Evolutionary conservation across 2,329 filamentous ascomycete genomes (phyloP).

Genomic region (Phaeosphaeriaceae sp.): DNA sequence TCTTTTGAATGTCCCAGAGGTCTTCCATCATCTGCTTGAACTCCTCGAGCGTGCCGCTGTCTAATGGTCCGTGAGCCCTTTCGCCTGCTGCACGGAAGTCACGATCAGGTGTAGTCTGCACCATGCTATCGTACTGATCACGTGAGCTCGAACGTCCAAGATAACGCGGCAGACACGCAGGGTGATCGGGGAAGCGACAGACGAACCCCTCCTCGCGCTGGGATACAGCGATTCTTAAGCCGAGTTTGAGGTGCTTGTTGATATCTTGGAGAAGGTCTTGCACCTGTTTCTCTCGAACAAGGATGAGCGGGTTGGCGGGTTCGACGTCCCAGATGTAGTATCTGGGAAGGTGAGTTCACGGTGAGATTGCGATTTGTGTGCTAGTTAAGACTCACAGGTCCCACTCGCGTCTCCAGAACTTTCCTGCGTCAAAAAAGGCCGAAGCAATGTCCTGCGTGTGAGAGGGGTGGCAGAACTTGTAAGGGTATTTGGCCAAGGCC

Average conservation of each 20-base stretch:
- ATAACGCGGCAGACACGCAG: constrained; percentile 71
- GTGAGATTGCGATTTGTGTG: constrained; percentile 19
- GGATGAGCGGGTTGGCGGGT: constrained; percentile 62
- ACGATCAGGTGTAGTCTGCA: constrained; percentile 21
- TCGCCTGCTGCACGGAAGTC: constrained; percentile 25
- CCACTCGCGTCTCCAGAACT: constrained; percentile 71
- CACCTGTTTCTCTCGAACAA: constrained; percentile 73
- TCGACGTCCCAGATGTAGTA: constrained; percentile 68
- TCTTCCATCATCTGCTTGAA: constrained; percentile 65
- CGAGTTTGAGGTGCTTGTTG: constrained; percentile 62
- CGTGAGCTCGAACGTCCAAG: constrained; percentile 64
- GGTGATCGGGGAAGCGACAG: constrained; percentile 66
- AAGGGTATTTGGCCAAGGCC: constrained; percentile 65
- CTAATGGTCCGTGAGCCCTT: constrained; percentile 32
- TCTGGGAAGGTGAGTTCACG: constrained; percentile 49
- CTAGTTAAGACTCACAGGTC: constrained; percentile 69
- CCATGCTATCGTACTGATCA: constrained; percentile 52
- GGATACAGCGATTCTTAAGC: constrained; percentile 65
- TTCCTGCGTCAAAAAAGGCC: constrained; percentile 63
- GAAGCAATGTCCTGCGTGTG: constrained; percentile 57
- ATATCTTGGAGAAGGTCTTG: constrained; percentile 68
- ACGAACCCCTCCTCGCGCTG: constrained; percentile 63
- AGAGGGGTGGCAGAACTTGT: constrained; percentile 62
- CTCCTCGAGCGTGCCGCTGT: constrained; percentile 49
- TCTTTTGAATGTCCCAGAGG: constrained; percentile 58